These are phyloP conservation scores for Linum usitatissimum DNA, from an alignment of 345 rosid species.

Conservation along the genomic window DNA sequence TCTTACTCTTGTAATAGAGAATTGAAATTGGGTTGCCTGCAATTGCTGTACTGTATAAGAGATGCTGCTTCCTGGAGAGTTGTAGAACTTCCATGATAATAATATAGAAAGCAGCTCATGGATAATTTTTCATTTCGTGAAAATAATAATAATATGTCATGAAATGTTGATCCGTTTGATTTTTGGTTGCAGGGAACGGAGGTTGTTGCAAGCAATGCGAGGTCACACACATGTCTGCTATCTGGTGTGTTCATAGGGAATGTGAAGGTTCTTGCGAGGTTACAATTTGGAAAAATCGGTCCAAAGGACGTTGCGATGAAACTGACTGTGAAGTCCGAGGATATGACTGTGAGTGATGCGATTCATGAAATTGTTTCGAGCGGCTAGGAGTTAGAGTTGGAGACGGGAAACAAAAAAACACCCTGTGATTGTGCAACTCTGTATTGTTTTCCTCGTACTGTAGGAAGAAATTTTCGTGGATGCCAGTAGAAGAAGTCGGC, in stretches of 20 bases:
- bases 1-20: too few species aligned
- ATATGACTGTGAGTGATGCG: slow-evolving; percentile 60
- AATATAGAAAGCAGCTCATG: too few species aligned
- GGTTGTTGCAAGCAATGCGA: slow-evolving; percentile 67
- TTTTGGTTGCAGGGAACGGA: slow-evolving; percentile 57
- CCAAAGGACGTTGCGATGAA: slow-evolving; percentile 87
- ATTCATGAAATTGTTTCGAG: slow-evolving; percentile 82
- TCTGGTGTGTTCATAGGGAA: slow-evolving; percentile 91
- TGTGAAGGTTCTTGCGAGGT: slow-evolving; percentile 62
- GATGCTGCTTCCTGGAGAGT: too few species aligned
- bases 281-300: slow-evolving; percentile 78
- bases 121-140: too few species aligned
- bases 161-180: too few species aligned
- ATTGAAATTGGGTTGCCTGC: too few species aligned
- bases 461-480: not conserved
- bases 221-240: slow-evolving; percentile 81
- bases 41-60: too few species aligned
- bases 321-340: slow-evolving; percentile 71
- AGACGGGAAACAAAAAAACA: not conserved
- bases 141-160: too few species aligned
- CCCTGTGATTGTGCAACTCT: not conserved
- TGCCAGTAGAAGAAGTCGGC: not conserved
- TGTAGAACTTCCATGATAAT: too few species aligned
- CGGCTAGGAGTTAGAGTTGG: slow-evolving; percentile 34
- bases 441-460: too few species aligned